Evolutionary conservation across 345 rosid genomes (phyloP), one percentile per base, ranked within the genome.

Genomic region (Murraya paniculata): DNA sequence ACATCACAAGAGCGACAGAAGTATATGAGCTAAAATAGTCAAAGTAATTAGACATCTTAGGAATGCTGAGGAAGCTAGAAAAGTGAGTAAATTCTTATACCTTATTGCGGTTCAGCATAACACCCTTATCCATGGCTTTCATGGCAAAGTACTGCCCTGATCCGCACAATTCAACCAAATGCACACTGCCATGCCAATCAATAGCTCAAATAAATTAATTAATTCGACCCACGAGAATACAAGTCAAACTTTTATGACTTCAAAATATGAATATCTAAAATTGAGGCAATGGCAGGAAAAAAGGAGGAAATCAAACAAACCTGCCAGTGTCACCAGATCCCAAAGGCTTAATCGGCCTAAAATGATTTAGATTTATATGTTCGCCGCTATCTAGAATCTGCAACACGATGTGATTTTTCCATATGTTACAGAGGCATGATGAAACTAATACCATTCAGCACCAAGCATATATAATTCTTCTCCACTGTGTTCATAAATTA

Each of bases 311-410:
- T 38, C 31, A 33, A 55, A 76, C 76, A 72, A 55, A 95, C 98
- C 98, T 91, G 85, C 99, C 99, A n/a, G 98, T 93, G 84, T 95
- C 99, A 78, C 99, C 99, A 5, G 97, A 92, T 73, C 98, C 99
- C 85, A 95, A 81, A 53, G 98, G 96, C 81, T 93, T 95, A 71
- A 93, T 81, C 11, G 96, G 99, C 86, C 82, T 83, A 75, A 95
- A 95, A 89, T 95, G 97, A 73, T 91, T 83, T 68, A 93, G 82
- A 56, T 97, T 90, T 74, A 95, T 88, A 53, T 73, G 86, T 80
- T 95, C 99, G 75, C 94, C 96, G 19, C 84, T 67, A 25, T 92
- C 93, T 21, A 84, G 78, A 72, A 90, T 78, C 97, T 92, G 86
- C 81, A 80, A 28, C 68, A 31, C 64, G 22, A 68, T 33, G 81